These are phyloP conservation scores for Trichoderma citrinoviride DNA, from an alignment of 2,329 filamentous ascomycete species.

Conservation along the genomic window DNA sequence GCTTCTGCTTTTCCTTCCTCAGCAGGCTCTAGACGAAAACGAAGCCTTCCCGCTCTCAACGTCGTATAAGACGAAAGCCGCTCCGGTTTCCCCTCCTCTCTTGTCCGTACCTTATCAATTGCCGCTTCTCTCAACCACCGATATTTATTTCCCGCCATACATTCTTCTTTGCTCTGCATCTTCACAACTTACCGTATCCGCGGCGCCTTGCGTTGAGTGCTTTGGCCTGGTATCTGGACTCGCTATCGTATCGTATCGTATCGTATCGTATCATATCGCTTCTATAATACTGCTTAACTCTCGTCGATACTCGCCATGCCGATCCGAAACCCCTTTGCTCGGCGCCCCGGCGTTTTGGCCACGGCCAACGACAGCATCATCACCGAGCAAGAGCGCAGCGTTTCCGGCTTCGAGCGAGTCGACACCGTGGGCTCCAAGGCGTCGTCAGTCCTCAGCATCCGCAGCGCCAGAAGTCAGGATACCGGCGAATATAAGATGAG, in stretches of 20 bases:
- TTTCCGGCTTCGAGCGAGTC: slow-evolving; percentile 56
- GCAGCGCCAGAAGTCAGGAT: slow-evolving; percentile 59
- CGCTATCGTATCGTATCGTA: background rate
- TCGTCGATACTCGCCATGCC: slow-evolving; percentile 48
- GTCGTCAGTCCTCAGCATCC: slow-evolving; percentile 61
- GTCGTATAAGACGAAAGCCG: background rate
- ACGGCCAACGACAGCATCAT: slow-evolving; percentile 54
- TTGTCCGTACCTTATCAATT: slow-evolving; percentile 1
- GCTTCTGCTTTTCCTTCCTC: slow-evolving; percentile 9
- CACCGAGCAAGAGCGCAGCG: slow-evolving; percentile 36
- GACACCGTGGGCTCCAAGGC: slow-evolving; percentile 62
- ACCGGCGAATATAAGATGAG: slow-evolving; percentile 77
- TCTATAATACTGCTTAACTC: background rate
- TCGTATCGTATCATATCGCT: background rate
- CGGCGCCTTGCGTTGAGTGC: background rate
- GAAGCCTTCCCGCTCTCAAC: background rate
- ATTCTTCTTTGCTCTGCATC: slow-evolving; percentile 5
- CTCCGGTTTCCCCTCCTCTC: background rate
- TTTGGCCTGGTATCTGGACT: no score
- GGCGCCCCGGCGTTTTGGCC: slow-evolving; percentile 50
- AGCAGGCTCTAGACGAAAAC: background rate
- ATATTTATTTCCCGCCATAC: background rate
- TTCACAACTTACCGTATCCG: background rate
- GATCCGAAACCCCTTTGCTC: slow-evolving; percentile 70
- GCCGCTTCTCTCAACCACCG: background rate